Base-by-base conservation (phyloP, 179 eudicot genomes). In the Spergularia azorica region DNA sequence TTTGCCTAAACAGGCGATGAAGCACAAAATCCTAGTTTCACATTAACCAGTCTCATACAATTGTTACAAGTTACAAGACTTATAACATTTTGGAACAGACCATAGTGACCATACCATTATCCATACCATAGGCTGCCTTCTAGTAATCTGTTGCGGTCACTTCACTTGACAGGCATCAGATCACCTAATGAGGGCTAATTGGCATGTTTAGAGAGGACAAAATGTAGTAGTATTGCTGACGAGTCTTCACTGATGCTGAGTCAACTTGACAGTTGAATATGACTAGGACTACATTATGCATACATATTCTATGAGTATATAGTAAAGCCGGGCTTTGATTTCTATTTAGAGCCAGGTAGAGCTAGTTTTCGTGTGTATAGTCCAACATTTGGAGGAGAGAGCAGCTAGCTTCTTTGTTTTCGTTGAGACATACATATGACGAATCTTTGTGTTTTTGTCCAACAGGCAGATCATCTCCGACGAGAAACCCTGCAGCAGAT, bases 381-480 rank as follows among this genome's bases (percentile, higher is more conserved):
- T 56, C n/a, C 60, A n/a, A n/a, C 63, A 6, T 6, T 17, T 59
- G 1, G 7, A n/a, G 18, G 63, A n/a, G 6, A 20, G 8, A 17
- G 18, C 26, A n/a, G 21, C 17, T 43, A 59, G 41, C 66, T 11
- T 62, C 14, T 10, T 10, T 20, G 32, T 21, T 61, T 61, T 17
- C 38, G 36, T 61, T 15, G 9, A 67, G 26, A 26, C 32, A 26
- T 26, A 16, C 52, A 20, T 54, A 48, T 73, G 4, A 57, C 38
- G 0, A 54, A 66, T 32, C 51, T n/a, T 39, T 15, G 32, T 51
- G 52, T 14, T 55, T 70, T 56, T 65, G 61, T 66, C 54, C 46
- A n/a, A 64, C 87, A 81, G 85, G 87, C 87, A 72, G 85, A 84
- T 67, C 87, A 84, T 76, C 87, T 84, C 51, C 75, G 83, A 76